Percentiles rank a stretch among this genome's conserved stretches.
Evolutionary conservation across 371 early-diverging fungal species (phyloP).

Genomic region (Apophysomyces elegans): DNA sequence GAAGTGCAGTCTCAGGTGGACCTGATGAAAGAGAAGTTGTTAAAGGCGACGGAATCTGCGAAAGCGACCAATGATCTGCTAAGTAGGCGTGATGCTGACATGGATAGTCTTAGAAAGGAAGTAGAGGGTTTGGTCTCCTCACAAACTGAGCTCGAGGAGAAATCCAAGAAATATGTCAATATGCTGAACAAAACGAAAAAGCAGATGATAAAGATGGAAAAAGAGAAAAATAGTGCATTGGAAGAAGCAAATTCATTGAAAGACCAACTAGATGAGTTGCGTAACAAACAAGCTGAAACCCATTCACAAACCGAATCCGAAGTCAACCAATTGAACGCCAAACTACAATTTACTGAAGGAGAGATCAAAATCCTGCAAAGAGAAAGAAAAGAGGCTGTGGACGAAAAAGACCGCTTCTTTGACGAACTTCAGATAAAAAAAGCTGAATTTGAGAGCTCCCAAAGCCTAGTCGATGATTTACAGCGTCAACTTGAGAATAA

Average conservation of each 20-base stretch:
- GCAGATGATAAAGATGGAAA: slow-evolving; percentile 59
- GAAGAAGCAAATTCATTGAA: slow-evolving; percentile 51
- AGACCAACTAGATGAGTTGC: slow-evolving; percentile 16
- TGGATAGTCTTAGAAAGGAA: slow-evolving; percentile 55
- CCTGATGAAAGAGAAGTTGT: slow-evolving; percentile 35
- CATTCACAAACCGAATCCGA: slow-evolving; percentile 29
- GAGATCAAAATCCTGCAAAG: slow-evolving; percentile 44
- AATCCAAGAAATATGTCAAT: slow-evolving; percentile 53
- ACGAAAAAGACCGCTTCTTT: slow-evolving; percentile 62
- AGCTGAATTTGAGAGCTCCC: slow-evolving; percentile 75
- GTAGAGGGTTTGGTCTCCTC: slow-evolving; percentile 43
- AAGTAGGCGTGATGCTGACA: slow-evolving; percentile 60
- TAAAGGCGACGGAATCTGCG: slow-evolving; percentile 58
- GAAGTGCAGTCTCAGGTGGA: slow-evolving; percentile 45
- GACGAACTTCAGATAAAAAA: slow-evolving; percentile 68
- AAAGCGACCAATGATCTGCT: slow-evolving; percentile 56
- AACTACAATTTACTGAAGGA: slow-evolving; percentile 36
- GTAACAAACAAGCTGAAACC: slow-evolving; percentile 22
- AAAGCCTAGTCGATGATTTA: slow-evolving; percentile 61
- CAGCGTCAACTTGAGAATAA: slow-evolving; percentile 58
- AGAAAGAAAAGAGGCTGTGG: slow-evolving; percentile 50
- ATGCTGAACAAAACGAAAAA: slow-evolving; percentile 61
- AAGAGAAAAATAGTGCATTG: slow-evolving; percentile 59
- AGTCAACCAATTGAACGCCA: slow-evolving; percentile 29
- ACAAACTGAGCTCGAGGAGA: slow-evolving; percentile 57